Evolutionary conservation across 345 rosid genomes (phyloP).

Genomic region (Pistacia vera): DNA sequence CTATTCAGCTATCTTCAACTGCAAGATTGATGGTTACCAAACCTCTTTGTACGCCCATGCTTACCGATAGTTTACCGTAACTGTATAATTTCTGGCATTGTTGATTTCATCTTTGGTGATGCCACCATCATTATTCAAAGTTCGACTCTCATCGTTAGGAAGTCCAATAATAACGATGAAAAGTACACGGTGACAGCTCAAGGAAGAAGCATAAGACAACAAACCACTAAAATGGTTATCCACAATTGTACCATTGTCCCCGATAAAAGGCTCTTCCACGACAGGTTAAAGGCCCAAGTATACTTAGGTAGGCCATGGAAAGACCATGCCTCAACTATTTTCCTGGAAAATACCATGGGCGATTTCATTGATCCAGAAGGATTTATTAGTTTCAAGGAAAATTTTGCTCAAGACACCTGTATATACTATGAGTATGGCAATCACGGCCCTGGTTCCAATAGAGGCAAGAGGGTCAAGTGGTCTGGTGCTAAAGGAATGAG

Average conservation of each 20-base stretch:
- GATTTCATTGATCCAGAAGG: slow-evolving; percentile 71
- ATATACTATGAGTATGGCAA: slow-evolving; percentile 58
- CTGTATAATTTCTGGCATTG: slow-evolving; percentile 65
- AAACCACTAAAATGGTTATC: slow-evolving; percentile 56
- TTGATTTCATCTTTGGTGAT: slow-evolving; percentile 83
- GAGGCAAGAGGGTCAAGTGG: slow-evolving; percentile 58
- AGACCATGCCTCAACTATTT: slow-evolving; percentile 48
- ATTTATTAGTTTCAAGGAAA: slow-evolving; percentile 51
- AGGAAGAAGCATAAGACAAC: slow-evolving; percentile 31
- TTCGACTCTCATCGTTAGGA: slow-evolving; percentile 62
- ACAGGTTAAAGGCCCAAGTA: slow-evolving; percentile 38
- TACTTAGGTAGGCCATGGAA: slow-evolving; percentile 90
- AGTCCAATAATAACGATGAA: slow-evolving; percentile 40
- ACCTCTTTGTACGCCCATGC: slow-evolving; percentile 64
- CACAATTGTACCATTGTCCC: slow-evolving; percentile 84
- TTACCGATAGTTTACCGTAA: slow-evolving; percentile 69
- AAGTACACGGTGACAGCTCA: slow-evolving; percentile 67
- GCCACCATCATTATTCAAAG: slow-evolving; percentile 59
- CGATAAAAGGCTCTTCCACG: slow-evolving; percentile 42
- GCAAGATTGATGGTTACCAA: slow-evolving; percentile 73
- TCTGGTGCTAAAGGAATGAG: slow-evolving; percentile 33
- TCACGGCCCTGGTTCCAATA: slow-evolving; percentile 63
- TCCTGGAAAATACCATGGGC: slow-evolving; percentile 59
- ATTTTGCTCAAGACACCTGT: slow-evolving; percentile 28
- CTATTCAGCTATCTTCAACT: slow-evolving; percentile 51